These are phyloP conservation scores for Thozetella sp. DNA, from an alignment of 495 filamentous ascomycete species.

Conservation along the genomic window DNA sequence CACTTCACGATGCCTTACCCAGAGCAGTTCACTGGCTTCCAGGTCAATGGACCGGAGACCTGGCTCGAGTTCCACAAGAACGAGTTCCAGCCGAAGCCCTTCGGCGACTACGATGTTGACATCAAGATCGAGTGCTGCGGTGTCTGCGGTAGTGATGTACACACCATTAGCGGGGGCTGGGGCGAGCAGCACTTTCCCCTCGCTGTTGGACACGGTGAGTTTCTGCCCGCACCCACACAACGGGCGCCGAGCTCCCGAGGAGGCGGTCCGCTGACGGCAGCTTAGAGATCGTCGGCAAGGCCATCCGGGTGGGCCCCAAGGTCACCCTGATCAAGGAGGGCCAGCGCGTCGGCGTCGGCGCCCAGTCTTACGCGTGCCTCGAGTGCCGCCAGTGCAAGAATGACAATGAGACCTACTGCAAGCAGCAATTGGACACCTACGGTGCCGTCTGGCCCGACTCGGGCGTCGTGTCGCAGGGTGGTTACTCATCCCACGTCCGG, in stretches of 20 bases:
- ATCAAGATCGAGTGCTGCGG: constrained; percentile 57
- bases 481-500: constrained; percentile 55
- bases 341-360: constrained; percentile 59
- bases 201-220: constrained; percentile 52
- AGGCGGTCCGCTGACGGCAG: constrained; percentile 7
- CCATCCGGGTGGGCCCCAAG: constrained; percentile 56
- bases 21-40: constrained; percentile 51
- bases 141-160: constrained; percentile 59
- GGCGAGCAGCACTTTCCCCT: constrained; percentile 53
- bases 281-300: constrained; percentile 46
- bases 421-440: constrained; percentile 57
- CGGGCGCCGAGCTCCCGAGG: neutral
- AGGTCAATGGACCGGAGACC: constrained; percentile 50
- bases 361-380: constrained; percentile 55
- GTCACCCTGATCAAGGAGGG: constrained; percentile 57
- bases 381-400: constrained; percentile 59
- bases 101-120: constrained; percentile 60
- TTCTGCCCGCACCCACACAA: neutral
- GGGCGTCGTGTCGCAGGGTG: constrained; percentile 53
- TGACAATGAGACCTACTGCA: constrained; percentile 61
- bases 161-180: constrained; percentile 60
- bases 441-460: constrained; percentile 56
- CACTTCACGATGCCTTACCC: constrained; percentile 31
- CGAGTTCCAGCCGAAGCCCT: constrained; percentile 59
- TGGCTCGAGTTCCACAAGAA: constrained; percentile 58